Conservation (phyloP, 371 early-diverging fungal genomes). For the Entomophthora muscae region DNA sequence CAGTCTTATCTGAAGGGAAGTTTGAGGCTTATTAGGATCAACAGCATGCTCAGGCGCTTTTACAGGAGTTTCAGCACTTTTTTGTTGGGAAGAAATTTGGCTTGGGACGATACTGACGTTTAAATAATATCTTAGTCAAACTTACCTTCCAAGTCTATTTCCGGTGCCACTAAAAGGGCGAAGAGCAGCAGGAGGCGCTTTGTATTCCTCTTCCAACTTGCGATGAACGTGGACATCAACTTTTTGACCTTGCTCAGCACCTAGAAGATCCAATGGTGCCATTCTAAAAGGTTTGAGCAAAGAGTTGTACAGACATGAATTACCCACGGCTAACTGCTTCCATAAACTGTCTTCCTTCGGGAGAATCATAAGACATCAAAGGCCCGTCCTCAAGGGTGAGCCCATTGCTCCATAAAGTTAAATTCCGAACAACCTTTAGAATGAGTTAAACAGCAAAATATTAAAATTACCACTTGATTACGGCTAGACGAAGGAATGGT, state of each 20-base stretch:
- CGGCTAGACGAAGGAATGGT: not conserved
- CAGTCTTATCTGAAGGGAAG: constrained; percentile 76
- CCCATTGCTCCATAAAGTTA: constrained; percentile 92
- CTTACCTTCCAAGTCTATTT: constrained; percentile 51
- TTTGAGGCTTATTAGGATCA: constrained; percentile 42
- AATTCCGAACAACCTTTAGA: constrained; percentile 35
- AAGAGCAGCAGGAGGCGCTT: constrained; percentile 53
- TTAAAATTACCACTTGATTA: not conserved
- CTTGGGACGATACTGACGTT: constrained; percentile 17
- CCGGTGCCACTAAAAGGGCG: constrained; percentile 77
- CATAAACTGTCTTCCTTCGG: constrained; percentile 66
- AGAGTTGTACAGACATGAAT: too few relatives aligned
- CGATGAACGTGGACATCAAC: constrained; percentile 78
- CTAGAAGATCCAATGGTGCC: constrained; percentile 65
- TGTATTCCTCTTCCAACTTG: constrained; percentile 70
- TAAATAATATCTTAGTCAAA: not conserved
- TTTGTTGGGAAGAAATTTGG: too few relatives aligned
- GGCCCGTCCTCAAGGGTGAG: constrained; percentile 91
- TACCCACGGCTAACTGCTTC: constrained; percentile 75
- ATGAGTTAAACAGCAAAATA: not conserved
- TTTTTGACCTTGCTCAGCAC: constrained; percentile 78
- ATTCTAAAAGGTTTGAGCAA: too few relatives aligned
- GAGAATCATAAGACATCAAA: constrained; percentile 62
- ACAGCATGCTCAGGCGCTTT: constrained; percentile 29
- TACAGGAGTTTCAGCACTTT: too few relatives aligned